Conservation (phyloP, 331 rosid genomes). For the Phaseolus coccineus region DNA sequence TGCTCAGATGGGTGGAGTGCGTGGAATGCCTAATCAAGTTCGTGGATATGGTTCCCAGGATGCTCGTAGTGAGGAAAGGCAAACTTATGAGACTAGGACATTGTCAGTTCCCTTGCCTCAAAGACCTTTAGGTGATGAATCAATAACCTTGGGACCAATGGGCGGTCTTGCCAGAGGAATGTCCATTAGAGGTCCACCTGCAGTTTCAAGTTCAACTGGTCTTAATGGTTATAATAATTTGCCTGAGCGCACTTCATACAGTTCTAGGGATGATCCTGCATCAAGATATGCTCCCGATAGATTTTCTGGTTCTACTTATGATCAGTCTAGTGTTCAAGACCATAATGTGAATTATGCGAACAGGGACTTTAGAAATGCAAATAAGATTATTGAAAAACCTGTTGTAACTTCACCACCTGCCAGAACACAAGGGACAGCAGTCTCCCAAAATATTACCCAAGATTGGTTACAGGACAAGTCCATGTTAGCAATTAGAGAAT, state of each 20-base stretch:
- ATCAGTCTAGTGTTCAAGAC: slow-evolving; percentile 63
- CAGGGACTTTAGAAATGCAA: slow-evolving; percentile 65
- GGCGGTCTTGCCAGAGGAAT: slow-evolving; percentile 98
- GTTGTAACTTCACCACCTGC: slow-evolving; percentile 52
- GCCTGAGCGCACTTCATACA: slow-evolving; percentile 51
- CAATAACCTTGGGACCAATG: slow-evolving; percentile 93
- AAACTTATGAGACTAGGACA: slow-evolving; percentile 66
- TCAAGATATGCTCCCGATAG: slow-evolving; percentile 61
- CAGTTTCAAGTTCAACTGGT: slow-evolving; percentile 55
- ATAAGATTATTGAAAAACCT: slow-evolving; percentile 60
- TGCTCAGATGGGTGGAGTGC: slow-evolving; percentile 72
- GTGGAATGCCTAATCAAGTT: slow-evolving; percentile 63
- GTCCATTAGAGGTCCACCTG: slow-evolving; percentile 83
- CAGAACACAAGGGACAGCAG: slow-evolving; percentile 52
- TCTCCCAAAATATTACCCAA: slow-evolving; percentile 49
- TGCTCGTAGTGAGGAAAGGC: slow-evolving; percentile 74
- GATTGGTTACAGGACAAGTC: slow-evolving; percentile 67
- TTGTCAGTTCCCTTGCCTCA: slow-evolving; percentile 75
- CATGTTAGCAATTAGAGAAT: slow-evolving; percentile 79
- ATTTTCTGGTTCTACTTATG: slow-evolving; percentile 59
- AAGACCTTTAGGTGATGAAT: slow-evolving; percentile 66
- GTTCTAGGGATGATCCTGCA: slow-evolving; percentile 60
- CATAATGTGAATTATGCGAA: slow-evolving; percentile 58
- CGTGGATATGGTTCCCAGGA: slow-evolving; percentile 86
- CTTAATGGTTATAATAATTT: slow-evolving; percentile 67